A percentile compares a stretch with the other conserved stretches of the same genome.
These are phyloP conservation scores for Nepenthes gracilis DNA, from an alignment of 148 eudicot species.

Conservation along the genomic window DNA sequence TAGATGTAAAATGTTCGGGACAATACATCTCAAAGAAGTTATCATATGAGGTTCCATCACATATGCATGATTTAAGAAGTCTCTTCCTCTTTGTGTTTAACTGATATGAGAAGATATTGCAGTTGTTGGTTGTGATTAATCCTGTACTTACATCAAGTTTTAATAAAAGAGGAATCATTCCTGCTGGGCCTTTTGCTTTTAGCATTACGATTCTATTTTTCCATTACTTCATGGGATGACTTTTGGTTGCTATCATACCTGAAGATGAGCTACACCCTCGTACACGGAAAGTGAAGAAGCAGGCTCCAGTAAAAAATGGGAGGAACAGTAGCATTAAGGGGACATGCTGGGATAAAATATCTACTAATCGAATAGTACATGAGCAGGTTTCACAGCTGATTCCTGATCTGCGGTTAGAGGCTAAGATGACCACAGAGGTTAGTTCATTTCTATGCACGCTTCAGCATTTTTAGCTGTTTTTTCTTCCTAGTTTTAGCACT, in stretches of 20 bases:
- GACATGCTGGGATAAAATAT: conserved; percentile 15
- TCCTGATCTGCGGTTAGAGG: conserved; percentile 76
- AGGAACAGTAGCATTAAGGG: conserved; percentile 28
- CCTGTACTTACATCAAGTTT: no score
- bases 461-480: not conserved
- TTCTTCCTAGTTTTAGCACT: not conserved
- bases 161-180: no score
- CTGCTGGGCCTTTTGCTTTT: no score
- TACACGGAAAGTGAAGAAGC: conserved; percentile 33
- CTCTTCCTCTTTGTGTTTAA: no score
- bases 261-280: conserved; percentile 47
- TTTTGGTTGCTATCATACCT: conserved; percentile 1
- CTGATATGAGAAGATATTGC: no score
- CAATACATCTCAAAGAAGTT: no score
- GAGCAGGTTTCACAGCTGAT: conserved; percentile 24
- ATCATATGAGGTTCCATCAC: no score
- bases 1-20: no score
- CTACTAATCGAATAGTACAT: conserved; percentile 17
- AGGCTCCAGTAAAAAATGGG: conserved; percentile 29
- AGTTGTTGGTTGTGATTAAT: no score
- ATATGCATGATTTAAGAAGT: no score
- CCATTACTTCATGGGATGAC: no score
- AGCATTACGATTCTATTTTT: no score
- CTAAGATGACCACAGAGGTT: conserved; percentile 43
- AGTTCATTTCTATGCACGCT: conserved; percentile 9